phyloP scores from a whole-genome alignment of 164 flowering plant genomes.

The Macadamia integrifolia region DNA sequence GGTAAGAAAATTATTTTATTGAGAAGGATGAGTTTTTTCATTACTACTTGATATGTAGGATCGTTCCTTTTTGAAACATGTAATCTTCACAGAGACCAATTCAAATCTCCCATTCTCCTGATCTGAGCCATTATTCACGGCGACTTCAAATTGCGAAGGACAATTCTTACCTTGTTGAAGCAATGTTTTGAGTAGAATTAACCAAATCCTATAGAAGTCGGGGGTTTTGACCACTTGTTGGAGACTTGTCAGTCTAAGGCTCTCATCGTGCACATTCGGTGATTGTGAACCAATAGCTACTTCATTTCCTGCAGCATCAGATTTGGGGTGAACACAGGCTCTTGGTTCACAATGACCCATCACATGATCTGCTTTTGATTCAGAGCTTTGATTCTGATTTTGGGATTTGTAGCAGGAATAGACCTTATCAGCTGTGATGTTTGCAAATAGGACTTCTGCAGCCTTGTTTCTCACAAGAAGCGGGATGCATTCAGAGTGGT shows the following conservation, averaged over 20 bases:
- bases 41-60: too few relatives aligned
- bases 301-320: background rate
- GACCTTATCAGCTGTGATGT: conserved; percentile 58
- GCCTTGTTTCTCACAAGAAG: conserved; percentile 57
- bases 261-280: conserved; percentile 6
- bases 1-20: too few relatives aligned
- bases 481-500: conserved; percentile 46
- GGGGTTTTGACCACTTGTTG: conserved; percentile 9
- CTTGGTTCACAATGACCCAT: conserved; percentile 9
- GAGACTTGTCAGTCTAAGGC: conserved; percentile 8
- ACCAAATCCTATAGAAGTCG: conserved; percentile 51
- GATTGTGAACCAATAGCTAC: conserved; percentile 4
- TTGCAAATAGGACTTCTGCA: conserved; percentile 71
- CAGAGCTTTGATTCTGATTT: conserved; percentile 1
- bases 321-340: background rate
- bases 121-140: conserved; percentile 31
- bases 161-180: conserved; percentile 52
- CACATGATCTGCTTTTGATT: background rate
- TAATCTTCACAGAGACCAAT: conserved; percentile 41
- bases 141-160: conserved; percentile 48
- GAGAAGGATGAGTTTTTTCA: too few relatives aligned
- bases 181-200: conserved; percentile 46
- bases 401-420: conserved; percentile 27
- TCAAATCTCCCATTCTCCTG: conserved; percentile 56
- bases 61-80: conserved; percentile 21